phyloP scores from a whole-genome alignment of 1,284 basidiomycete species.

The Sphagnurus paluster region DNA sequence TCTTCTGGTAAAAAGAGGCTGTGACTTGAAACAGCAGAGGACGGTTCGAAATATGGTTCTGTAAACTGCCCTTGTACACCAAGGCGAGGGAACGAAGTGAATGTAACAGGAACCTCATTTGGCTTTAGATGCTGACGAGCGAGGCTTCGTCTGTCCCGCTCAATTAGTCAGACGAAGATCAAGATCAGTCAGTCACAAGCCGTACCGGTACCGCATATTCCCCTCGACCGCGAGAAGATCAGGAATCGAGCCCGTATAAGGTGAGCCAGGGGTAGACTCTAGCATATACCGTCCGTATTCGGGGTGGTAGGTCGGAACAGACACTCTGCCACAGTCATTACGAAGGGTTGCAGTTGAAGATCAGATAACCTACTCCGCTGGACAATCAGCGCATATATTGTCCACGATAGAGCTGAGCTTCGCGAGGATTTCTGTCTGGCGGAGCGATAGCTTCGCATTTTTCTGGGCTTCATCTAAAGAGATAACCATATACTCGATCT shows the following conservation, averaged over 20 bases:
- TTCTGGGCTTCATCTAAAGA: conserved; percentile 79
- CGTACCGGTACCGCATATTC: conserved; percentile 90
- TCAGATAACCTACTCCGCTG: conserved; percentile 50
- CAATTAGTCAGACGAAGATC: conserved; percentile 11
- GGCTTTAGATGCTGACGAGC: conserved; percentile 82
- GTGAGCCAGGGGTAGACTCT: conserved; percentile 94
- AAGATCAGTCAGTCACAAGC: conserved; percentile 10
- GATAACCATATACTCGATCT: conserved; percentile 98
- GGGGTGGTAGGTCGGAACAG: conserved; percentile 94
- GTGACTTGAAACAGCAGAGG: conserved; percentile 78
- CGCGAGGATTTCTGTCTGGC: conserved; percentile 91
- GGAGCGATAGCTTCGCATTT: conserved; percentile 86
- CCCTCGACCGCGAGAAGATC: conserved; percentile 89
- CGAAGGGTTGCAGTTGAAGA: conserved; percentile 9
- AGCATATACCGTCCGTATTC: conserved; percentile 99
- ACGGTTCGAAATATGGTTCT: conserved; percentile 82
- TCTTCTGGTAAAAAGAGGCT: conserved; percentile 95
- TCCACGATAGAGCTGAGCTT: conserved; percentile 75
- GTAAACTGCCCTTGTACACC: conserved; percentile 90
- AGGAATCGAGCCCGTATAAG: conserved; percentile 85
- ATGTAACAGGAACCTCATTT: conserved; percentile 89
- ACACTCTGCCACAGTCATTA: conserved; percentile 45
- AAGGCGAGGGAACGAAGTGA: conserved; percentile 95
- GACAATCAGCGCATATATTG: conserved; percentile 63
- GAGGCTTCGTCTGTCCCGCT: conserved; percentile 69